A percentile compares a stretch with the other conserved stretches of the same genome.
Conservation (phyloP, 2,329 filamentous ascomycete species). For the Penicillium sp. region DNA sequence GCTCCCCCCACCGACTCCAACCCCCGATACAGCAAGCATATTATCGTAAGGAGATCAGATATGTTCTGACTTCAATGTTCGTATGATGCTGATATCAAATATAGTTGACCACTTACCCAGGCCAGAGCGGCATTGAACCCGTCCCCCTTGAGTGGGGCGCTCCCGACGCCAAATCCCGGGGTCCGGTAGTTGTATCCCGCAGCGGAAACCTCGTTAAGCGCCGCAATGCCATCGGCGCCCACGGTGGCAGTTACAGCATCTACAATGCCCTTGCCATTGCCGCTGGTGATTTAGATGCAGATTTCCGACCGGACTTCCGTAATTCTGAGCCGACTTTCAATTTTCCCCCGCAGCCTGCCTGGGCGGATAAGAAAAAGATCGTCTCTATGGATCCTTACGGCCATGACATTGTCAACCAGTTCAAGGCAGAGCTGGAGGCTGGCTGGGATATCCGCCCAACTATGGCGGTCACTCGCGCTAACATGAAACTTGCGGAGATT, state of each 20-base stretch:
- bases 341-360: conserved; percentile 85
- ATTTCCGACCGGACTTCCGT: conserved; percentile 75
- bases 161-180: conserved; percentile 68
- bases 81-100: conserved; percentile 13
- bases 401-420: conserved; percentile 78
- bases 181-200: conserved; percentile 76
- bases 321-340: conserved; percentile 90
- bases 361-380: conserved; percentile 88
- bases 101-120: conserved; percentile 76
- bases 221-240: conserved; percentile 60
- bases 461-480: conserved; percentile 86
- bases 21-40: conserved; percentile 34
- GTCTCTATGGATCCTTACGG: conserved; percentile 96
- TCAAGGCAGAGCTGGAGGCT: conserved; percentile 73
- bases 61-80: not conserved
- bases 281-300: conserved; percentile 78
- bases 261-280: conserved; percentile 93
- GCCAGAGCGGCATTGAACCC: conserved; percentile 92
- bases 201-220: conserved; percentile 34
- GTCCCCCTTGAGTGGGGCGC: conserved; percentile 85
- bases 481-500: conserved; percentile 95
- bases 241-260: conserved; percentile 91
- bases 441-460: conserved; percentile 75
- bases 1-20: conserved; percentile 23
- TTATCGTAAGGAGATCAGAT: conserved; percentile 28